Evolutionary conservation across 768 basidiomycete genomes (phyloP), one percentile per base, ranked within the genome.

Genomic region (Favolaschia claudopus): DNA sequence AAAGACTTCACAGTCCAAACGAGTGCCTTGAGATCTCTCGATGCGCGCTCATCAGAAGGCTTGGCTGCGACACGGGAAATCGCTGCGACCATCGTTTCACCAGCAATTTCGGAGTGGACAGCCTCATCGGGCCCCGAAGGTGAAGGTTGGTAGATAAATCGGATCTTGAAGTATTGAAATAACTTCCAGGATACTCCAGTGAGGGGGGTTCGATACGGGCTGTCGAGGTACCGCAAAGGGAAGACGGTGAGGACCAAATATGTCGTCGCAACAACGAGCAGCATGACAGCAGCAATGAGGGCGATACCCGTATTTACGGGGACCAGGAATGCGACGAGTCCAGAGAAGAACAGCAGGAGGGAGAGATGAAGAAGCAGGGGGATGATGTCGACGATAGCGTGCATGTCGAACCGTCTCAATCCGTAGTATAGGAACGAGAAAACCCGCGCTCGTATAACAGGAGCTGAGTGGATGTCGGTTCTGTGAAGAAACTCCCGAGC

Each of bases 201-300:
- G 15, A 53, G 17, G 14, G 51, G 51, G 2, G 51, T 53, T 29
- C 51, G 51, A 33, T 53, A 53, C n/a, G n/a, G n/a, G n/a, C n/a
- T n/a, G n/a, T n/a, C n/a, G n/a, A n/a, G n/a, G n/a, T n/a, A n/a
- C n/a, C n/a, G n/a, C n/a, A n/a, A n/a, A n/a, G 51, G 51, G 1
- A 53, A 22, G 25, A 53, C 42, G 24, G 51, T 53, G 19, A 53
- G 51, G 33, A 39, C 24, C 12, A 43, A 12, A 32, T 53, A 53
- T 9, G 22, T 15, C 31, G 15, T 28, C 28, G 20, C 15, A 1
- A 42, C 39, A 31, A 42, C 14, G 15, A 31, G 15, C 9, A 53
- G 51, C 7, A 39, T 25, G 32, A 14, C 37, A 6, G 38, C 37
- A 12, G 39, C 51, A 31, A 53, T n/a, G 7, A 20, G 27, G 8